Conservation (phyloP, 2,329 filamentous ascomycete genomes). For the Sporothrix phasma region DNA sequence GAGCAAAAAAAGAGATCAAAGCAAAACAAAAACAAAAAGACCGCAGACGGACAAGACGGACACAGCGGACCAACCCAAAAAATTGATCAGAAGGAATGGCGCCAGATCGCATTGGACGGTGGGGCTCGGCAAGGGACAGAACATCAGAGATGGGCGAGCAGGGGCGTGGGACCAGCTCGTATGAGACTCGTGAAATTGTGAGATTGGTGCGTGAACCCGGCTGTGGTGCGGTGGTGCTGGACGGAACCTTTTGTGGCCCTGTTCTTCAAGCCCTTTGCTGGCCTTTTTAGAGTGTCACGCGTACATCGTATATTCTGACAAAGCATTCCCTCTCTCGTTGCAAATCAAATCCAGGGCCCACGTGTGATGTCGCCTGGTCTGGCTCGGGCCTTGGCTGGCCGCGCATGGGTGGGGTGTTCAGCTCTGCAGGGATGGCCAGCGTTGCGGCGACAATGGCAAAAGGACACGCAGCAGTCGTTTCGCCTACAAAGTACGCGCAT, state of each 20-base stretch:
- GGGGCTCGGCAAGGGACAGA: background rate
- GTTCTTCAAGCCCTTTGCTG: background rate
- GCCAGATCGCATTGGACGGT: slow-evolving; percentile 7
- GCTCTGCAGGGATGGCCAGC: slow-evolving; percentile 10
- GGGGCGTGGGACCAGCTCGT: background rate
- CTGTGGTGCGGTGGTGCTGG: background rate
- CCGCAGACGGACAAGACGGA: background rate
- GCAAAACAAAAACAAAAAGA: background rate
- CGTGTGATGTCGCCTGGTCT: slow-evolving; percentile 1
- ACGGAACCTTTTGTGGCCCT: background rate
- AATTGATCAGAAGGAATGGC: slow-evolving; percentile 3
- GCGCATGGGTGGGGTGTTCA: slow-evolving; percentile 2
- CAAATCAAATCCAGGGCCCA: slow-evolving; percentile 8
- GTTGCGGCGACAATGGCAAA: background rate
- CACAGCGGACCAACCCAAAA: background rate
- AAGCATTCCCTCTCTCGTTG: no score
- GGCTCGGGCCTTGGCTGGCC: background rate
- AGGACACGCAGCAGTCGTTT: background rate
- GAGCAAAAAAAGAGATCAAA: no score
- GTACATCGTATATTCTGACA: background rate
- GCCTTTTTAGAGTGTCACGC: no score
- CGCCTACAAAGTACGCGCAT: background rate
- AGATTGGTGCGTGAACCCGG: background rate
- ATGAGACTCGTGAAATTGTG: background rate
- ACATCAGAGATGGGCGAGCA: background rate